Conservation (phyloP, 495 filamentous ascomycete genomes). For the Penicillium subrubescens region DNA sequence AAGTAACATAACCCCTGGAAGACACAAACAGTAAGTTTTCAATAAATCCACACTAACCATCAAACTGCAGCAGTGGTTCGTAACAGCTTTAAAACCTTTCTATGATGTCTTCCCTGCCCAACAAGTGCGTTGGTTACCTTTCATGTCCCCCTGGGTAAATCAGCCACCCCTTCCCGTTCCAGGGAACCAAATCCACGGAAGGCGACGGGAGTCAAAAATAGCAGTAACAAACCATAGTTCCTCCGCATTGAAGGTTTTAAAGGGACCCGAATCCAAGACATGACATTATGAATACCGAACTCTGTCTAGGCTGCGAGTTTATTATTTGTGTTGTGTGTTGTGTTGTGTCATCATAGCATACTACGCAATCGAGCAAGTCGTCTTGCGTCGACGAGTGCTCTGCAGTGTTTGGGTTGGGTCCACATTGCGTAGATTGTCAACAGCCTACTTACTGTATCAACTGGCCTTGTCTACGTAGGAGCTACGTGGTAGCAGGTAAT, state of each 20-base stretch:
- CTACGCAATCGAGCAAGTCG: constrained; percentile 5
- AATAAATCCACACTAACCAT: neutral
- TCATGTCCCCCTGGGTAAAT: neutral
- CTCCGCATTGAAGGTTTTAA: neutral
- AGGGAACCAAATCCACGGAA: constrained; percentile 11
- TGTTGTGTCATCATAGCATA: neutral
- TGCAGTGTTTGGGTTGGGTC: neutral
- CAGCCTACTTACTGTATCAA: neutral
- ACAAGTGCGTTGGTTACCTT: too few species aligned
- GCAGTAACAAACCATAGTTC: neutral
- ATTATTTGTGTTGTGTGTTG: neutral
- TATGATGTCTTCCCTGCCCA: neutral
- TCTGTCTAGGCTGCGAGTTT: neutral
- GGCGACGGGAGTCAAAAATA: constrained; percentile 14
- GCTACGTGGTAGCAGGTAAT: neutral
- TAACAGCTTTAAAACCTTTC: neutral
- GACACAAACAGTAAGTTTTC: neutral
- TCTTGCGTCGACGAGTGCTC: neutral
- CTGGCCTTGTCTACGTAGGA: neutral
- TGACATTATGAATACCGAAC: neutral
- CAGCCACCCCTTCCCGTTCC: neutral
- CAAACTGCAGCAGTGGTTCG: neutral
- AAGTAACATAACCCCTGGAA: neutral
- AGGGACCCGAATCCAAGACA: neutral
- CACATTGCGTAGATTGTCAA: neutral